Base-by-base conservation (phyloP, 1,284 basidiomycete genomes). In the Cutaneotrichosporon dermatis region DNA sequence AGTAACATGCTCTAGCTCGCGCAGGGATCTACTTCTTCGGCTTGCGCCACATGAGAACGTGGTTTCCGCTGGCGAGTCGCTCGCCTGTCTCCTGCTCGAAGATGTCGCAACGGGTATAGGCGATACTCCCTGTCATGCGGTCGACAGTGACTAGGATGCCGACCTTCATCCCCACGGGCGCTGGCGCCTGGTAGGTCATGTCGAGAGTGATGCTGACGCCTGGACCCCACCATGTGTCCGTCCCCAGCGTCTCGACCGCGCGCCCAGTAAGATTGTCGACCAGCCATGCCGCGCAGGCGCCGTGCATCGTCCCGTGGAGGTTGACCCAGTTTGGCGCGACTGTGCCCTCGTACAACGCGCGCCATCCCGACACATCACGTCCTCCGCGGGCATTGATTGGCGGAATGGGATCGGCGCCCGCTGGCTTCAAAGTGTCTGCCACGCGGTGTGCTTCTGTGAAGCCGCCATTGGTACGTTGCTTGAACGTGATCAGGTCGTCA, bases 11-110 rank as follows among this genome's bases (percentile, higher is more conserved):
- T 10, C 44, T 45, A 45, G 25, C 25, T 25, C 25, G 25, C 25
- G 25, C 25, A 25, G 25, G 25, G 25, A 25, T 25, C 44, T 45
- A 25, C 53, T 55, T 55, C 33, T 45, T 45, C 25, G 48, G 48
- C 37, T 55, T 56, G 8, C 53, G 44, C 58, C 58, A 60, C 58
- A 52, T 56, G 10, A 60, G n/a, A n/a, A 59, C 57, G 40, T 59
- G 57, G 37, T 41, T 59, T 7, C 57, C 57, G n/a, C 57, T 59
- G 25, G 39, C 39, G 16, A 60, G 34, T 9, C 54, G 54, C 37
- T 37, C 50, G 11, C 58, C 58, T 6, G 41, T 48, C 4, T 9
- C 50, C 12, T 43, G 36, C n/a, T 51, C 49, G 11, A 56, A 56
- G 9, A 60, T 39, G 25, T 60, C 58, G 50, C 54, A 55, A n/a